A percentile compares a stretch with the other conserved stretches of the same genome.
These are phyloP conservation scores for Barnettozyma californica DNA, from an alignment of 805 yeast species.

Conservation along the genomic window DNA sequence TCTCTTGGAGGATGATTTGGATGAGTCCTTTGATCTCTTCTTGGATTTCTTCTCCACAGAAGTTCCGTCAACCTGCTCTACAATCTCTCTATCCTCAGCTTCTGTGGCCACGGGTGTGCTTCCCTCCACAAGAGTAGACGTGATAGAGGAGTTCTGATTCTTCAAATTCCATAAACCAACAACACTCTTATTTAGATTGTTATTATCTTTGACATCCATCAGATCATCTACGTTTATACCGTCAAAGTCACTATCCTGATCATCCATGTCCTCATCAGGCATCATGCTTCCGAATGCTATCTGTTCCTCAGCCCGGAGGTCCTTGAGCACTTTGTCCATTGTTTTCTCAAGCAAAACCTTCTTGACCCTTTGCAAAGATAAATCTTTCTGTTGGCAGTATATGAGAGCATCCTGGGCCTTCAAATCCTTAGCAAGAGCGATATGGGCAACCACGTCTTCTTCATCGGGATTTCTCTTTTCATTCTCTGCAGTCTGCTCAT, in stretches of 20 bases:
- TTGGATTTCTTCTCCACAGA: constrained; percentile 34
- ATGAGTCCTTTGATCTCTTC: constrained; percentile 46
- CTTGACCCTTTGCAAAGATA: constrained; percentile 65
- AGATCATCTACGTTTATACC: constrained; percentile 38
- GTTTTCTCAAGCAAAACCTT: constrained; percentile 56
- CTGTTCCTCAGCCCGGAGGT: constrained; percentile 55
- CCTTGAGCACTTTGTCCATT: constrained; percentile 52
- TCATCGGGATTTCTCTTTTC: constrained; percentile 28
- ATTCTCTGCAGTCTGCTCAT: constrained; percentile 49
- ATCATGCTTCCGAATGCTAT: constrained; percentile 36
- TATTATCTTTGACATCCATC: constrained; percentile 61
- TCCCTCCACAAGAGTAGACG: not conserved
- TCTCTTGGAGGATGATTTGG: constrained; percentile 29
- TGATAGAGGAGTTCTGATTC: constrained; percentile 7
- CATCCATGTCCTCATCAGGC: constrained; percentile 24
- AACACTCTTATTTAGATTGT: constrained; percentile 71
- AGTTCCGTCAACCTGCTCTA: constrained; percentile 13
- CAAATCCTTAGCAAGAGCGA: constrained; percentile 61
- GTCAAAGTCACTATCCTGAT: constrained; percentile 33
- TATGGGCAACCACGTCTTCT: constrained; percentile 30
- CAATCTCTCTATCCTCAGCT: constrained; percentile 6
- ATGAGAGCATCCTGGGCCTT: constrained; percentile 45
- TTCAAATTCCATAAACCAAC: constrained; percentile 60
- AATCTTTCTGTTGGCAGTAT: constrained; percentile 59
- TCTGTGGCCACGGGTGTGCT: constrained; percentile 9